Evolutionary conservation across 495 filamentous ascomycete genomes (phyloP), one percentile per base, ranked within the genome.

Genomic region (Schizothecium vesticola): DNA sequence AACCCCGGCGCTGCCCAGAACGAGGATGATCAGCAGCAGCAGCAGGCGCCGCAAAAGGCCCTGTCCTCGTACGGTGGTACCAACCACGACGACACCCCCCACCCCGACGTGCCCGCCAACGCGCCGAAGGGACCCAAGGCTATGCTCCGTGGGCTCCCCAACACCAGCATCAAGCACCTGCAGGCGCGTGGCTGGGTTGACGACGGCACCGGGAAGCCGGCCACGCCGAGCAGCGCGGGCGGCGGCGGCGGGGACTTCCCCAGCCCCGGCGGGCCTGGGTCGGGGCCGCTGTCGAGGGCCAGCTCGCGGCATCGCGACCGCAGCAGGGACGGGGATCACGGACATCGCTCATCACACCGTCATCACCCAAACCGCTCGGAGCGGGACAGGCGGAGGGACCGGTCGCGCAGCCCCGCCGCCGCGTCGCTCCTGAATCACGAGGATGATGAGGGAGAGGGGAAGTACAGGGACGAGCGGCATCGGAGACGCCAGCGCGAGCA

Each of bases 121-220:
- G 95, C 95, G 26, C 95, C 95, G 29, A 95, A 90, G 63, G 95
- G 92, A 1, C 95, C 95, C 3, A 93, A 95, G 78, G 95, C 96
- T 21, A 93, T 98, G 89, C 83, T 96, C 69, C 88, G 94, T 73
- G 93, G 94, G 21, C 84, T 89, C 23, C 89, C 91, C 63, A 94
- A 93, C 77, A 91, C 89, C 58, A 89, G 88, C 76, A 84, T 87
- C 72, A 76, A 77, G 64, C 78, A 82, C 65, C 75, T 87, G 57
- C 81, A 83, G 77, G 83, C 81, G 55, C 77, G 84, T 67, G 81
- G 81, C 66, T 79, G 75, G 72, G 79, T 83, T 21, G 72, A 76
- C 60, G 78, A 81, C 69, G 74, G 78, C 43, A 51, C 43, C 63
- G 76, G 77, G 59, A 76, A 74, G 67, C 71, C 75, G 21, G 71